phyloP scores from a whole-genome alignment of 345 rosid genomes.

The Bruguiera gymnorhiza region DNA sequence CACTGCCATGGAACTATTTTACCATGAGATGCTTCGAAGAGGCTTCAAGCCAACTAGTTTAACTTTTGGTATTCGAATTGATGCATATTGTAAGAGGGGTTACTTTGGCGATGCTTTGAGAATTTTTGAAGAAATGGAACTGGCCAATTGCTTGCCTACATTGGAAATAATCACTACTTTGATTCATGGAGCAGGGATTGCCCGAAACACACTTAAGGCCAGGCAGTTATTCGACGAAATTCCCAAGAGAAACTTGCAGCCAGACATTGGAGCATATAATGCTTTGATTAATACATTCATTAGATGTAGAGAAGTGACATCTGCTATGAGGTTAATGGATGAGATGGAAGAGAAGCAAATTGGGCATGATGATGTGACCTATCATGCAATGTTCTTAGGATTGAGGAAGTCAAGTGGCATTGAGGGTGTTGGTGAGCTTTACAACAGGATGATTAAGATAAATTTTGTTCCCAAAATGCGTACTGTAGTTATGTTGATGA shows the following conservation, averaged over 20 bases:
- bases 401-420: slow-evolving; percentile 55
- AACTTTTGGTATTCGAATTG: slow-evolving; percentile 64
- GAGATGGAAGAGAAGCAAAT: slow-evolving; percentile 68
- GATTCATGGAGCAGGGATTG: slow-evolving; percentile 80
- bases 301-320: slow-evolving; percentile 44
- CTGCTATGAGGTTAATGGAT: slow-evolving; percentile 57
- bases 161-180: slow-evolving; percentile 72
- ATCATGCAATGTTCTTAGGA: slow-evolving; percentile 65
- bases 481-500: slow-evolving; percentile 82
- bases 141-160: slow-evolving; percentile 32
- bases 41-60: slow-evolving; percentile 54
- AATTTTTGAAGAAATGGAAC: slow-evolving; percentile 72
- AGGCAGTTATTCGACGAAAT: slow-evolving; percentile 69
- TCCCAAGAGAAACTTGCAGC: slow-evolving; percentile 40
- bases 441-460: slow-evolving; percentile 47
- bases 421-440: slow-evolving; percentile 49
- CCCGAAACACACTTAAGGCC: slow-evolving; percentile 48
- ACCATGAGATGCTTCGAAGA: slow-evolving; percentile 72
- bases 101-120: slow-evolving; percentile 68
- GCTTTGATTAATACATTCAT: slow-evolving; percentile 63
- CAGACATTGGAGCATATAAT: slow-evolving; percentile 70
- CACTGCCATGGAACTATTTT: slow-evolving; percentile 73
- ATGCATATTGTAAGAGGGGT: slow-evolving; percentile 81
- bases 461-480: slow-evolving; percentile 61
- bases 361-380: slow-evolving; percentile 56